These are phyloP conservation scores for Helminthosporium solani DNA, from an alignment of 2,329 filamentous ascomycete genomes.

Conservation along the genomic window DNA sequence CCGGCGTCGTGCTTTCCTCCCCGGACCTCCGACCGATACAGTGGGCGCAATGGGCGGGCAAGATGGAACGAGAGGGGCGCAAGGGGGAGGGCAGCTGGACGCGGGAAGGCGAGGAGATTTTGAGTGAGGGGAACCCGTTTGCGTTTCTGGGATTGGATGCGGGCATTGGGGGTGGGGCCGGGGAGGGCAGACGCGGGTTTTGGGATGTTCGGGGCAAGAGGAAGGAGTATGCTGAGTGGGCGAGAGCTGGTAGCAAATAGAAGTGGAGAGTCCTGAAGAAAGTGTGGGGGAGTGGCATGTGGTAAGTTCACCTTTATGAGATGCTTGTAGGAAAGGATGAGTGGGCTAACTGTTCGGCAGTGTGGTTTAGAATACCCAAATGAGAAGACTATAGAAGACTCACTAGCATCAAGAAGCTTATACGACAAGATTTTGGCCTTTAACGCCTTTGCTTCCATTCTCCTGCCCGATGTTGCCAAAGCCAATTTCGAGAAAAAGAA, in stretches of 20 bases:
- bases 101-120: conserved; percentile 67
- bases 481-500: not conserved
- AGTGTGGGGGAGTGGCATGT: not conserved
- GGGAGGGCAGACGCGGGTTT: conserved; percentile 78
- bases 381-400: no score
- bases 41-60: conserved; percentile 78
- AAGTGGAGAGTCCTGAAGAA: no score
- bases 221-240: conserved; percentile 84
- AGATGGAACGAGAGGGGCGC: conserved; percentile 76
- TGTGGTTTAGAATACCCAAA: no score
- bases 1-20: conserved; percentile 78
- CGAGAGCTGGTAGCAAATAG: conserved; percentile 6
- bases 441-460: not conserved
- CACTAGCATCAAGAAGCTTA: no score
- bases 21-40: conserved; percentile 80
- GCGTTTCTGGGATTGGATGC: conserved; percentile 53
- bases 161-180: conserved; percentile 59
- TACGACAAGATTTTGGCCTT: not conserved
- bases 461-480: not conserved
- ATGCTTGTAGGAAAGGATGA: not conserved
- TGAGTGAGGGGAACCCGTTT: conserved; percentile 74
- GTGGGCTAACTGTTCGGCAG: no score
- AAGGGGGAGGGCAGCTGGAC: conserved; percentile 56
- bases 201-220: conserved; percentile 82
- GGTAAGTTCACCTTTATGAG: not conserved